phyloP scores from a whole-genome alignment of 1,139 yeast species.

The Nematodospora anomalae region DNA sequence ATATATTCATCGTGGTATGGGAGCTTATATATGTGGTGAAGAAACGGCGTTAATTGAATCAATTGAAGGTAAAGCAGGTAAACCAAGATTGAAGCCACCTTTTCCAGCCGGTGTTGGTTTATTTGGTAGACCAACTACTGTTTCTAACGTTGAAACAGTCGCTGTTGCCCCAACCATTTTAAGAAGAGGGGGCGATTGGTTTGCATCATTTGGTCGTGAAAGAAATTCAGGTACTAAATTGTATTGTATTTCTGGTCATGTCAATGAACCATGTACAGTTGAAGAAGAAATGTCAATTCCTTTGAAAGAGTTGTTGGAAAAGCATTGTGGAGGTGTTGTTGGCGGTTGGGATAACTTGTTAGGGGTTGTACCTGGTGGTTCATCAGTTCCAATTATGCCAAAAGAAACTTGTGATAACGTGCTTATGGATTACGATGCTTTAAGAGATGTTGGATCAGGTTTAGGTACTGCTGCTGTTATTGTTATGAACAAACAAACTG shows the following conservation, averaged over 20 bases:
- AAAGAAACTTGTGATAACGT: slow-evolving; percentile 64
- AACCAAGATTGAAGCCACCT: slow-evolving; percentile 90
- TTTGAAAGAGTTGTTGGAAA: slow-evolving; percentile 73
- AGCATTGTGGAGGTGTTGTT: slow-evolving; percentile 84
- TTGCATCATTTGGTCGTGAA: slow-evolving; percentile 77
- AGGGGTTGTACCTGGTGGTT: slow-evolving; percentile 88
- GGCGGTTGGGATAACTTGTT: slow-evolving; percentile 91
- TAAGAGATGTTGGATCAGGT: slow-evolving; percentile 82
- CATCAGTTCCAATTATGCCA: slow-evolving; percentile 79
- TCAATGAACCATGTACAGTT: slow-evolving; percentile 87
- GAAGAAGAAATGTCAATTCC: slow-evolving; percentile 94
- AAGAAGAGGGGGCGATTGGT: slow-evolving; percentile 89
- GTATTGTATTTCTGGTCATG: slow-evolving; percentile 86
- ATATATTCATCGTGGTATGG: slow-evolving; percentile 86
- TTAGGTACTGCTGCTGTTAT: slow-evolving; percentile 91
- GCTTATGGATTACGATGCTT: slow-evolving; percentile 83
- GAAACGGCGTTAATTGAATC: slow-evolving; percentile 88
- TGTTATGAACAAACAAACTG: slow-evolving; percentile 84
- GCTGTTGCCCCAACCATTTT: slow-evolving; percentile 86
- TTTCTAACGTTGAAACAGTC: slow-evolving; percentile 85
- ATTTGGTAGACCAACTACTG: slow-evolving; percentile 88
- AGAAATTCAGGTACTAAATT: slow-evolving; percentile 80
- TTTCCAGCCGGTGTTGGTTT: slow-evolving; percentile 93
- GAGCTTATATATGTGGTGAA: slow-evolving; percentile 89
- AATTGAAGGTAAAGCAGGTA: slow-evolving; percentile 87